Evolutionary conservation across 768 basidiomycete genomes (phyloP), one percentile per base, ranked within the genome.

Genomic region (Ramaria rubella): DNA sequence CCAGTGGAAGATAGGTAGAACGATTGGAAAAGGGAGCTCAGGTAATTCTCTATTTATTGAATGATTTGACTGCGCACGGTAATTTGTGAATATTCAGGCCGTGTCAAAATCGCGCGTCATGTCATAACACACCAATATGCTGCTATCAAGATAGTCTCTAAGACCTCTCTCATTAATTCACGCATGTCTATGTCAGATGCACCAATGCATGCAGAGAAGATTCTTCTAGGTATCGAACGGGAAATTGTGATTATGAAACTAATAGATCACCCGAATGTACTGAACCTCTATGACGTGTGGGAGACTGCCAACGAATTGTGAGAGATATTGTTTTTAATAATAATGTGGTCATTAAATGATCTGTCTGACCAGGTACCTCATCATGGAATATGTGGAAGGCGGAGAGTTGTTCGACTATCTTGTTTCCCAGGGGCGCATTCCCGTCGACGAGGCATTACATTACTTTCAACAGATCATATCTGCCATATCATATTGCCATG

Each of bases 181-280:
- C 78, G 81, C 36, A 77, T 81, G 60, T 87, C 86, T 23, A 75
- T 90, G 58, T 77, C 81, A 49, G 81, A 82, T 49, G 79, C 86
- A 12, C 83, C 79, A 14, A 85, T 86, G 56, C 82, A 87, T 59
- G 78, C 86, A 12, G 90, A 92, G 64, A 87, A 86, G 62, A 82
- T 81, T 59, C 78, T 85, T 59, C 81, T 90, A 58, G 83, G 86
- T 48, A 83, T 96, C 59, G 90, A 95, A 69, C 82, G 93, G 59
- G 94, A 98, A 71, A 95, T 96, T 51, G 91, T 94, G 59, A 86
- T 96, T 65, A 94, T 98, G 94, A 98, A 96, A 70, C 83, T 96
- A 60, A 86, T 96, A 62, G 86, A 94, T 60, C 93, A 98, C 67
- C 94, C 94, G 2, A 94, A 95, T 69, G 83, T 98, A 61, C 82